phyloP scores from a whole-genome alignment of 225 moss, liverwort and hornwort species.

The Bryoerythrophyllum caledonicum region DNA sequence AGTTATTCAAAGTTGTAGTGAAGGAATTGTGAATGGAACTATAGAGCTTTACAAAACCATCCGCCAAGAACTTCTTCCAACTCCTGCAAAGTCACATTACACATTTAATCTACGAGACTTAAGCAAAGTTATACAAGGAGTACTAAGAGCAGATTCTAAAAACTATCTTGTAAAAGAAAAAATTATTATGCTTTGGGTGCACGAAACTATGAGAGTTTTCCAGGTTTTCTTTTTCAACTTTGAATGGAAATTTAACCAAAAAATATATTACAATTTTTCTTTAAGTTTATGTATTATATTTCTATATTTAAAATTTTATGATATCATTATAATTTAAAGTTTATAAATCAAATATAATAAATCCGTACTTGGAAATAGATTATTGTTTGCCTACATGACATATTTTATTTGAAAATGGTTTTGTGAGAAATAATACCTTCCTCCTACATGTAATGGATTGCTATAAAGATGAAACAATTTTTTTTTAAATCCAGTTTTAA shows the following conservation, averaged over 20 bases:
- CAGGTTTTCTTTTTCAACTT: constrained; percentile 30
- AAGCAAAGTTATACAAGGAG: constrained; percentile 77
- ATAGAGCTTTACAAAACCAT: constrained; percentile 76
- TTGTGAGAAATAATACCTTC: too few relatives aligned
- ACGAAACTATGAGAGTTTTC: constrained; percentile 80
- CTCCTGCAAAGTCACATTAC: constrained; percentile 77
- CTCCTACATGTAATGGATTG: too few relatives aligned
- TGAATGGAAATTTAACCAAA: not conserved
- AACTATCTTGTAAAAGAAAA: constrained; percentile 38
- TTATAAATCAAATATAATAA: too few relatives aligned
- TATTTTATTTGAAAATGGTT: too few relatives aligned
- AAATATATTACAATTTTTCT: not conserved
- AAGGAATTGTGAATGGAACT: constrained; percentile 60
- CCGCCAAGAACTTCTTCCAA: constrained; percentile 73
- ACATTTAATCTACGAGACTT: constrained; percentile 78
- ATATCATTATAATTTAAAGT: too few relatives aligned
- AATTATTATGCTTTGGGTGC: constrained; percentile 69
- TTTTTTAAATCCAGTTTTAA: too few relatives aligned
- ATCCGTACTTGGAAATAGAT: too few relatives aligned
- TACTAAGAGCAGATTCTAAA: constrained; percentile 60
- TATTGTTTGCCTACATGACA: too few relatives aligned
- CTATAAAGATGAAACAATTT: too few relatives aligned
- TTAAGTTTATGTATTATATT: not conserved
- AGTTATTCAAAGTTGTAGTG: constrained; percentile 45
- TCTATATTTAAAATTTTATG: too few relatives aligned